Conservation (phyloP, 345 rosid genomes). For the Dovyalis caffra region DNA sequence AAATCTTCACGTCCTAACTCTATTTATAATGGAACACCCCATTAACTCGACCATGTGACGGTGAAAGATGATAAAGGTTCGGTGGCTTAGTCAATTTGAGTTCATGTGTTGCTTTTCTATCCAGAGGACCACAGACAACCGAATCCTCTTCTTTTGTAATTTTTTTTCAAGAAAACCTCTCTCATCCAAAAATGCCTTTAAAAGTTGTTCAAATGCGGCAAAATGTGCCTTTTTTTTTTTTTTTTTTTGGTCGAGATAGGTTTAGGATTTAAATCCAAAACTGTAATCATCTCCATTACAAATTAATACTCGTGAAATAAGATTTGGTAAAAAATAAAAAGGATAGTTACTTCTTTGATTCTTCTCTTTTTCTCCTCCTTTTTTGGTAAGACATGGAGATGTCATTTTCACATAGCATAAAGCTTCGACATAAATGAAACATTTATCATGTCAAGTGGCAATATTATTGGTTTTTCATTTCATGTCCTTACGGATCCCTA, state of each 20-base stretch:
- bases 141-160: too few relatives aligned
- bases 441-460: not conserved
- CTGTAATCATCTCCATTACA: too few relatives aligned
- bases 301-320: not conserved
- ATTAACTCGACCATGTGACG: not conserved
- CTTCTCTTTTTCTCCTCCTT: not conserved
- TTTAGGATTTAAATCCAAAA: too few relatives aligned
- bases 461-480: not conserved
- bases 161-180: not conserved
- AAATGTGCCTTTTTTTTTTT: not conserved
- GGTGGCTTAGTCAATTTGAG: not conserved
- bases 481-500: not conserved
- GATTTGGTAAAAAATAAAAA: not conserved
- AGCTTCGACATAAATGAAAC: not conserved
- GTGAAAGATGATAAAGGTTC: not conserved
- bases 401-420: not conserved
- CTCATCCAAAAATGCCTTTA: not conserved
- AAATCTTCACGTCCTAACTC: too few relatives aligned
- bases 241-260: too few relatives aligned
- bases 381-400: not conserved
- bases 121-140: not conserved
- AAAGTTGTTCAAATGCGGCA: not conserved
- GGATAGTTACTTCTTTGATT: not conserved
- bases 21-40: not conserved
- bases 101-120: not conserved